Conservation (phyloP, 1,284 basidiomycete genomes). For the Irpex sp. region DNA sequence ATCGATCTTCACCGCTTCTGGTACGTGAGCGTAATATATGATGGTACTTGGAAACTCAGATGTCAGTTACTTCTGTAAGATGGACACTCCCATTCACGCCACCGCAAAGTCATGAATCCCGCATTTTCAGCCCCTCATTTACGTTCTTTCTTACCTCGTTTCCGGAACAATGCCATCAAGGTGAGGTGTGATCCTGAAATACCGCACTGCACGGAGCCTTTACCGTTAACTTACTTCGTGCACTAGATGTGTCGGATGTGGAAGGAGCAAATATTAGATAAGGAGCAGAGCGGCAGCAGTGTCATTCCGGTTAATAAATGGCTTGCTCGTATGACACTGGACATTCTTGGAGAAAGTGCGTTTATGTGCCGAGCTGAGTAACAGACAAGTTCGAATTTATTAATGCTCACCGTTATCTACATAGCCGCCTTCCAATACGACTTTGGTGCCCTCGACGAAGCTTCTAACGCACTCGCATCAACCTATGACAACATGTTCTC, state of each 20-base stretch:
- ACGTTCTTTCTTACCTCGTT: constrained; percentile 20
- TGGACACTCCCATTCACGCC: constrained; percentile 20
- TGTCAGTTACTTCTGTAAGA: background rate
- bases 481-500: constrained; percentile 28
- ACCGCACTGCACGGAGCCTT: no score
- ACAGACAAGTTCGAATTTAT: no score
- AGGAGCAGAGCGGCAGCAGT: background rate
- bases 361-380: background rate
- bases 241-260: constrained; percentile 12
- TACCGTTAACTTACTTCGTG: background rate
- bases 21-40: constrained; percentile 6
- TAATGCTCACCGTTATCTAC: background rate
- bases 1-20: constrained; percentile 18
- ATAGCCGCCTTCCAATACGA: constrained; percentile 23
- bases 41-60: background rate
- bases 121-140: constrained; percentile 25
- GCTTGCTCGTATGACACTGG: constrained; percentile 11
- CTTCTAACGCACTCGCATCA: constrained; percentile 20
- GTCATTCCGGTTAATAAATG: constrained; percentile 10
- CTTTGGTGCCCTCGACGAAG: constrained; percentile 26
- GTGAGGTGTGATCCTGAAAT: background rate
- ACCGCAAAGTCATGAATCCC: constrained; percentile 27
- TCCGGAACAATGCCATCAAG: constrained; percentile 14
- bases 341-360: constrained; percentile 12
- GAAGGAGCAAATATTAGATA: constrained; percentile 14